Evolutionary conservation across 2,329 filamentous ascomycete genomes (phyloP).

Genomic region (Cladorrhinum sp.): DNA sequence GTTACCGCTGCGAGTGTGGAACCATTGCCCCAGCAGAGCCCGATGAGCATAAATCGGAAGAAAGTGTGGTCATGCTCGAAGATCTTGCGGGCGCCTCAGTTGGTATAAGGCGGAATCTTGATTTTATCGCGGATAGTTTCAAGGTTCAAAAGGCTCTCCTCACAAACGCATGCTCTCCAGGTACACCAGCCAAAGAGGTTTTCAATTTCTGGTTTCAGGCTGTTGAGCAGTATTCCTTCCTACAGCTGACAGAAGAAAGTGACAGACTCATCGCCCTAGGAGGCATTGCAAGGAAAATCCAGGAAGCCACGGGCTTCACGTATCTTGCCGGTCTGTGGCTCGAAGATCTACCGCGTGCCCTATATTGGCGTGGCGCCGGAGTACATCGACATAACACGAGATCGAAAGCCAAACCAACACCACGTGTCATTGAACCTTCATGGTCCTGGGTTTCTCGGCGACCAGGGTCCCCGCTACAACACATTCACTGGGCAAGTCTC

Average conservation of each 20-base stretch:
- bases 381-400: too few species aligned
- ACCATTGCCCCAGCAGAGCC: not conserved
- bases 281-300: not conserved
- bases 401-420: too few species aligned
- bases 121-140: not conserved
- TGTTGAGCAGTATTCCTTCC: not conserved
- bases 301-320: not conserved
- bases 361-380: not conserved
- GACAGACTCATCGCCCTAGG: not conserved
- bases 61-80: too few species aligned
- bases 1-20: not conserved
- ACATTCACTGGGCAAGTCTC: too few species aligned
- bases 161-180: not conserved
- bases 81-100: too few species aligned
- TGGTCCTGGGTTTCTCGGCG: too few species aligned
- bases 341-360: not conserved
- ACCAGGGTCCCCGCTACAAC: too few species aligned
- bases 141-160: not conserved
- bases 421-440: too few species aligned
- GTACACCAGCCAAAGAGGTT: not conserved
- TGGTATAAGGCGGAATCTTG: too few species aligned
- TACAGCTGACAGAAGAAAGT: not conserved
- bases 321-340: slow-evolving; percentile 4
- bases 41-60: too few species aligned
- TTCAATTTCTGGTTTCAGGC: not conserved